These are phyloP conservation scores for Fusarium luffae DNA, from an alignment of 2,329 filamentous ascomycete genomes.

Conservation along the genomic window DNA sequence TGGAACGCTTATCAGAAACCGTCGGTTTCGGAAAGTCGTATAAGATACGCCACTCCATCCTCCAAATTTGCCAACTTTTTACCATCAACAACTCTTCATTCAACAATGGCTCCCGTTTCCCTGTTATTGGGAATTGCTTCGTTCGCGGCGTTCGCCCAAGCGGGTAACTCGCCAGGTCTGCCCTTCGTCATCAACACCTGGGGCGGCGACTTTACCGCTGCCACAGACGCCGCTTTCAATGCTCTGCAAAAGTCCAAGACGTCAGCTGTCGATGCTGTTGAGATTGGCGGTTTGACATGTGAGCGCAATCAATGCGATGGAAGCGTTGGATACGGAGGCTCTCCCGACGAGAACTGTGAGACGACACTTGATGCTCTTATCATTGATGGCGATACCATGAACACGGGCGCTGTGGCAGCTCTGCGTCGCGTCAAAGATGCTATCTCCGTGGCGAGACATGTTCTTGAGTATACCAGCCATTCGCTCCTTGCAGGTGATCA, in stretches of 20 bases:
- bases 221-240: conserved; percentile 62
- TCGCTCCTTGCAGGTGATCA: conserved; percentile 64
- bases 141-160: conserved; percentile 17
- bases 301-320: conserved; percentile 65
- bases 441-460: conserved; percentile 61
- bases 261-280: conserved; percentile 62
- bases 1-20: conserved; percentile 14
- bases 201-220: conserved; percentile 62
- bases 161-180: conserved; percentile 52
- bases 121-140: conserved; percentile 20
- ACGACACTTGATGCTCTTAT: conserved; percentile 69
- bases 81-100: background rate
- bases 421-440: conserved; percentile 62
- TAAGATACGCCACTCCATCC: conserved; percentile 28
- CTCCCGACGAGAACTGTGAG: conserved; percentile 66
- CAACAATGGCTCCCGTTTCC: conserved; percentile 15
- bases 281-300: conserved; percentile 63
- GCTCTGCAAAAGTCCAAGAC: conserved; percentile 47
- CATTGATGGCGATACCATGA: conserved; percentile 66
- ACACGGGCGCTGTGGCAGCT: conserved; percentile 63
- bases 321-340: conserved; percentile 66
- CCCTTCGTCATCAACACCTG: conserved; percentile 67
- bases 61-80: background rate
- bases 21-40: conserved; percentile 20
- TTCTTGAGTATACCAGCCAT: conserved; percentile 64